phyloP scores from a whole-genome alignment of 2,329 filamentous ascomycete species.

The Purpureocillium lavendulum region DNA sequence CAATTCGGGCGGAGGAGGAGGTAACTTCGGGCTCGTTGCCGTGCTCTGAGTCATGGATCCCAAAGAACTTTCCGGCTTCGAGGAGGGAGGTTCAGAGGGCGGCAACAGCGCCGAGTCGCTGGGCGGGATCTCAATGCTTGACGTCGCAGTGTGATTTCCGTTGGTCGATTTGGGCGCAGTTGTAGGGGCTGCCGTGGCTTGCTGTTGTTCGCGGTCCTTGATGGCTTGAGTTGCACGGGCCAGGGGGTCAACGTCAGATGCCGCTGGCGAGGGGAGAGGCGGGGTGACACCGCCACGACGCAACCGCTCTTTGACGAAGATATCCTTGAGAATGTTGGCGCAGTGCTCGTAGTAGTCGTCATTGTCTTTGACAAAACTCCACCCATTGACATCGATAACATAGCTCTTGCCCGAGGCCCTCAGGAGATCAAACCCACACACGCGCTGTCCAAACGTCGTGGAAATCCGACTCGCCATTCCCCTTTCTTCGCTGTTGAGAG shows the following conservation, averaged over 20 bases:
- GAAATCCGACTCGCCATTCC: slow-evolving; percentile 86
- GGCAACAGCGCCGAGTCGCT: slow-evolving; percentile 13
- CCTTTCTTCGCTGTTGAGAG: slow-evolving; percentile 70
- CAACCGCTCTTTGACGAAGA: slow-evolving; percentile 75
- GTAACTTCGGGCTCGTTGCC: slow-evolving; percentile 24
- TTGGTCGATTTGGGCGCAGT: slow-evolving; percentile 19
- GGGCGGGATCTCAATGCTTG: slow-evolving; percentile 13
- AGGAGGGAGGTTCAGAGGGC: slow-evolving; percentile 20
- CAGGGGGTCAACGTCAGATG: slow-evolving; percentile 35
- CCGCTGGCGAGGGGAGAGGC: slow-evolving; percentile 40
- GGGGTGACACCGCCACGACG: slow-evolving; percentile 53
- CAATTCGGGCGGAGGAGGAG: slow-evolving; percentile 23
- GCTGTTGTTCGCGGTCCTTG: slow-evolving; percentile 30
- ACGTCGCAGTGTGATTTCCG: slow-evolving; percentile 9
- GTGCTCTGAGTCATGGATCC: slow-evolving; percentile 26
- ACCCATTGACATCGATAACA: slow-evolving; percentile 98
- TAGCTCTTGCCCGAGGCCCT: slow-evolving; percentile 85
- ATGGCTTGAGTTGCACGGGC: slow-evolving; percentile 19
- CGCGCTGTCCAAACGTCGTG: slow-evolving; percentile 82
- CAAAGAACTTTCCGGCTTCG: slow-evolving; percentile 20
- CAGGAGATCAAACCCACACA: slow-evolving; percentile 92
- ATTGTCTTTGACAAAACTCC: slow-evolving; percentile 99
- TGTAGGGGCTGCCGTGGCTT: slow-evolving; percentile 9
- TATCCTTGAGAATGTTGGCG: slow-evolving; percentile 74
- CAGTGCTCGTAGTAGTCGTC: slow-evolving; percentile 96